Evolutionary conservation across 208 protist species (phyloP), one percentile per base, ranked within the genome.

Genomic region (Phytomonas francai): DNA sequence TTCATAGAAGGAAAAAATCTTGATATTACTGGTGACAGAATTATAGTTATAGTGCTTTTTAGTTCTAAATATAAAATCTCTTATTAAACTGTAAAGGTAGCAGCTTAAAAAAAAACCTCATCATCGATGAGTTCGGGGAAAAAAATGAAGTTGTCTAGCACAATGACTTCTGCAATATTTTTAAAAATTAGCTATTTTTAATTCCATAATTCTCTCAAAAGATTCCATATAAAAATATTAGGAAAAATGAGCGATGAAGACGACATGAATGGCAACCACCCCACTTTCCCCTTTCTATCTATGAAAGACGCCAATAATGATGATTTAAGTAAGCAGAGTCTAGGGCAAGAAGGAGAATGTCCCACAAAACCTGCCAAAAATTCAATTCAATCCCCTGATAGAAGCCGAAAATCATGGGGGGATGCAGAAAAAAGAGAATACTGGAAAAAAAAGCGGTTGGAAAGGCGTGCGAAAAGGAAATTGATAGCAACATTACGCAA

Each of bases 381-480:
- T 19, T 54, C 29, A 65, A 22, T 29, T n/a, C 14, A 72, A 63
- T 0, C 58, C 61, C 0, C 3, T 8, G 4, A 66, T 59, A 8
- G 68, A 74, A 56, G 64, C 22, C 79, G 83, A 66, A 80, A 84
- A 73, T 69, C 34, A 30, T 91, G 79, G 80, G 77, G 80, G 3
- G 76, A 70, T 22, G 84, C 87, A 31, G 79, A 90, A 60, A 76
- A 83, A 65, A 62, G 67, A 2, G 77, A 30, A 5, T 91, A 82
- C 59, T 94, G 88, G 88, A 69, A 71, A 56, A 61, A 70, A 28
- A 89, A 90, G 68, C 85, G 87, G 64, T 39, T 36, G 34, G 77
- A 84, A 59, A 79, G 80, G 67, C 78, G 77, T 58, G 61, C 70
- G 61, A 79, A 84, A 9, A 75, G 60, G 49, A 73, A 72, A 36